Conservation (phyloP, 805 yeast genomes). For the Priceomyces medius region DNA sequence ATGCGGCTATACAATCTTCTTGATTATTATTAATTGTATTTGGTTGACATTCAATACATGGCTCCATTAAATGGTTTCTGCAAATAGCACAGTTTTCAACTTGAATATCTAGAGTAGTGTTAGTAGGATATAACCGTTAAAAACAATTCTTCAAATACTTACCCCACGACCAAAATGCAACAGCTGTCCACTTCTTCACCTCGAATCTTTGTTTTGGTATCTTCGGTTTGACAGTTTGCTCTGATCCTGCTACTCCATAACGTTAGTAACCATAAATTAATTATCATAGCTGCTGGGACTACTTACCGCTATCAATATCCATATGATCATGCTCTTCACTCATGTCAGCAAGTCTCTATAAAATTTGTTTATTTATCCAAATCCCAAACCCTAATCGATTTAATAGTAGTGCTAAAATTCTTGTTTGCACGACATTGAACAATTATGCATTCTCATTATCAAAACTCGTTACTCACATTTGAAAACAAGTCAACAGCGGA, state of each 20-base stretch:
- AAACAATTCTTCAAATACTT: constrained; percentile 22
- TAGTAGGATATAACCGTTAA: constrained; percentile 12
- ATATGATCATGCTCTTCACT: constrained; percentile 30
- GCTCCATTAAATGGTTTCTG: constrained; percentile 97
- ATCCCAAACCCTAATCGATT: not conserved
- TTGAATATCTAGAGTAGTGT: constrained; percentile 53
- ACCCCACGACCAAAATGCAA: constrained; percentile 99
- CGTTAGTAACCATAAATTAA: constrained; percentile 16
- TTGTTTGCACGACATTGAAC: not conserved
- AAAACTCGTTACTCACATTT: too few species aligned
- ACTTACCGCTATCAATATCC: constrained; percentile 33
- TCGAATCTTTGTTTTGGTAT: constrained; percentile 70
- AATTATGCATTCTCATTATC: not conserved
- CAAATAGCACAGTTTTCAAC: constrained; percentile 98
- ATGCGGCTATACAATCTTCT: constrained; percentile 88
- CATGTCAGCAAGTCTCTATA: constrained; percentile 8
- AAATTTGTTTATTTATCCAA: not conserved
- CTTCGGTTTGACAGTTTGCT: constrained; percentile 23
- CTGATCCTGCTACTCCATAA: constrained; percentile 13
- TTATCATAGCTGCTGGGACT: not conserved
- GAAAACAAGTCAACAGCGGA: too few species aligned
- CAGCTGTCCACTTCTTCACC: constrained; percentile 97
- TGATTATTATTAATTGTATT: constrained; percentile 59
- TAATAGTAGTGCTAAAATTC: constrained; percentile 1
- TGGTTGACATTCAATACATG: constrained; percentile 95